Percentiles rank a stretch among this genome's conserved stretches.
Evolutionary conservation across 1,139 yeast species (phyloP).

Genomic region (Blastobotrys indianensis): DNA sequence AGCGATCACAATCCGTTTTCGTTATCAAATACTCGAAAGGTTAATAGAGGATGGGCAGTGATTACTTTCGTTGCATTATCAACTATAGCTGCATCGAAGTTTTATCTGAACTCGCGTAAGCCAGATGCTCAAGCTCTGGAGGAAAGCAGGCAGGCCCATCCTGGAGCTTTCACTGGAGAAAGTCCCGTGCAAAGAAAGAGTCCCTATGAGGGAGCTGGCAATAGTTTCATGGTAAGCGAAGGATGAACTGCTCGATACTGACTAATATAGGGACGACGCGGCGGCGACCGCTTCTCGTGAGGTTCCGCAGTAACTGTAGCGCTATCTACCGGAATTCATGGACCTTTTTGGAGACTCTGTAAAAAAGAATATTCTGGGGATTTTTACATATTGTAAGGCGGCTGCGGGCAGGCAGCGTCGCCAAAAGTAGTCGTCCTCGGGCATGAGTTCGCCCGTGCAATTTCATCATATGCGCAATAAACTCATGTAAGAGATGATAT

Average conservation of each 20-base stretch:
- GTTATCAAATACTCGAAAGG: constrained; percentile 13
- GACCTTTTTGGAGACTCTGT: too few relatives aligned
- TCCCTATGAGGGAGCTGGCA: constrained; percentile 37
- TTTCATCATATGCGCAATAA: too few relatives aligned
- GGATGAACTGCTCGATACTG: not conserved
- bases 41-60: constrained; percentile 31
- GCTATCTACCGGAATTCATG: too few relatives aligned
- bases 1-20: constrained; percentile 10
- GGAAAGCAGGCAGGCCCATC: constrained; percentile 24
- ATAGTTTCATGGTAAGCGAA: constrained; percentile 28
- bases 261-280: constrained; percentile 20
- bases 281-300: constrained; percentile 22
- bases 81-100: constrained; percentile 17
- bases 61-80: constrained; percentile 26
- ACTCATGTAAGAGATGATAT: too few relatives aligned
- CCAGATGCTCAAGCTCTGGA: constrained; percentile 16
- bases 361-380: too few relatives aligned
- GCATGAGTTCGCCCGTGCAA: too few relatives aligned
- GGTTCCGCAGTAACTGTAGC: too few relatives aligned
- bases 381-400: too few relatives aligned
- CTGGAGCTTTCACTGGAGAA: constrained; percentile 35
- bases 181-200: constrained; percentile 31
- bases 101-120: constrained; percentile 15
- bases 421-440: too few relatives aligned
- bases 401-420: too few relatives aligned